Evolutionary conservation across 495 filamentous ascomycete species (phyloP).

Genomic region (Bryoglossum gracile): DNA sequence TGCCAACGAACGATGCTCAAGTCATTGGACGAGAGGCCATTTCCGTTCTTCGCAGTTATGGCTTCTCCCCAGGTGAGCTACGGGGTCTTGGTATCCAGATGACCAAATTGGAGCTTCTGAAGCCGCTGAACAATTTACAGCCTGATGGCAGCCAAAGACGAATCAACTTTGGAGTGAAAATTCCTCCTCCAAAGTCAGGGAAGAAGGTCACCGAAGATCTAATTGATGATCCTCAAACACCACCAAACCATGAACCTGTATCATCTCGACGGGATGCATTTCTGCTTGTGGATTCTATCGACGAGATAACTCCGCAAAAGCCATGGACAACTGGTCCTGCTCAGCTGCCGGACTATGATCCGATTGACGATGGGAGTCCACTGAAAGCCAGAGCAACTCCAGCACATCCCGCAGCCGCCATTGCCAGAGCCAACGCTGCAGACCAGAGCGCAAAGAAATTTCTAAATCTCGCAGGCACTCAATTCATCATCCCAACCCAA

Average conservation of each 20-base stretch:
- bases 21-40: constrained; percentile 72
- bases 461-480: constrained; percentile 73
- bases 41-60: constrained; percentile 71
- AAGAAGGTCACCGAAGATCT: constrained; percentile 20
- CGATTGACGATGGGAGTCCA: constrained; percentile 57
- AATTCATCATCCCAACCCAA: constrained; percentile 80
- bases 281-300: constrained; percentile 28
- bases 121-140: constrained; percentile 26
- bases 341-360: constrained; percentile 30
- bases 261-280: constrained; percentile 18
- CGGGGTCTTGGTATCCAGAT: constrained; percentile 85
- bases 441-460: constrained; percentile 54
- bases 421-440: constrained; percentile 45
- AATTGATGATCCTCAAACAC: constrained; percentile 24
- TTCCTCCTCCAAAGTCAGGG: constrained; percentile 9
- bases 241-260: constrained; percentile 25
- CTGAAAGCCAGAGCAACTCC: constrained; percentile 45
- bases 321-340: background rate
- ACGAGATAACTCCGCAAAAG: constrained; percentile 22
- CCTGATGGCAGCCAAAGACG: constrained; percentile 53
- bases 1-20: constrained; percentile 67
- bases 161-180: constrained; percentile 19
- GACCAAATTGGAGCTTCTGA: constrained; percentile 81
- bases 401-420: constrained; percentile 45
- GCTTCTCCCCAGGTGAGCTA: constrained; percentile 82